Evolutionary conservation across 352 stramenopile genomes (phyloP), one percentile per base, ranked within the genome.

Genomic region (Phytopythium vexans): DNA sequence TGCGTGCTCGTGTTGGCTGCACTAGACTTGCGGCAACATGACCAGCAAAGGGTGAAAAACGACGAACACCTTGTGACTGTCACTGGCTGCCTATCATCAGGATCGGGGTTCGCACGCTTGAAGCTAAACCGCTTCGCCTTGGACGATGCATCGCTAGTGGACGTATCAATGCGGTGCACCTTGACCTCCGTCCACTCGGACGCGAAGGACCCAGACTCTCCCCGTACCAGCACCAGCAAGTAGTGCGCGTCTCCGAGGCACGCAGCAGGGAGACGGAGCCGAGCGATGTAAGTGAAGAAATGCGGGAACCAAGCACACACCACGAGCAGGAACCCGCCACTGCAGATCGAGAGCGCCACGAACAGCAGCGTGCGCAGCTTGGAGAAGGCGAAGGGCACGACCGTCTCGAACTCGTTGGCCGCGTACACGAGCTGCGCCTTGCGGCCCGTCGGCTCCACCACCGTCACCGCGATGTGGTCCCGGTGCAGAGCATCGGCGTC

Each of bases 261-360:
- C 33, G 56, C 58, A 5, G 57, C 48, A 0, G 68, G 66, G 27
- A 86, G 50, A 27, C 44, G 58, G 11, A 41, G 50, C n/a, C 78
- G 78, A 45, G 76, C 76, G 33, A 87, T 52, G 45, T 48, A 59
- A 8, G 79, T 88, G 64, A 79, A 86, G 33, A 88, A n/a, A n/a
- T 78, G 70, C 5, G 79, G 76, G 52, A 82, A 86, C 79, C 79
- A 88, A 42, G 82, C 62, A 12, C 60, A 70, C 5, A 77, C 45
- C 21, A 89, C 54, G 42, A 64, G 52, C 9, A 88, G 43, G 6
- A 74, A 38, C 0, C 66, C 68, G 38, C 72, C 61, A 2, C 69
- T 65, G 21, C 8, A 14, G 3, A 78, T 11, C 0, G 70, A 49
- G 10, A 88, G 58, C 14, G 78, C 3, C 12, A 42, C 38, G 60